Evolutionary conservation across 352 stramenopile species (phyloP).

Genomic region (Globisporangium recalcitrans): DNA sequence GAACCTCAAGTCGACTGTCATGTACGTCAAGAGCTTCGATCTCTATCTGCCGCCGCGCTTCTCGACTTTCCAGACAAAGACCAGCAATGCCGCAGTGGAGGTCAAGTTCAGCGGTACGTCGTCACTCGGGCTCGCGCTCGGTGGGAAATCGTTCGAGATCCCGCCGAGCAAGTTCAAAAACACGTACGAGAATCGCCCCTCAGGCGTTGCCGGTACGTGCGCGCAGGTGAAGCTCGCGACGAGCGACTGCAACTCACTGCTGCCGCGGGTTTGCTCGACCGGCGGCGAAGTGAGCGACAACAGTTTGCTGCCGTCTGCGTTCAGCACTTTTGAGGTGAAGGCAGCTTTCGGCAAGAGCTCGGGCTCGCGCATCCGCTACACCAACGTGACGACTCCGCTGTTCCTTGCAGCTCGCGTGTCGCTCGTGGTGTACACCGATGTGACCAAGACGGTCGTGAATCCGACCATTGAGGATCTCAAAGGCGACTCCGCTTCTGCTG

Average conservation of each 20-base stretch:
- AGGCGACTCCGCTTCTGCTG: neutral
- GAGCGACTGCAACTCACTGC: neutral
- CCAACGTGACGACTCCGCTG: neutral
- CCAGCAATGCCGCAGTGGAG: neutral
- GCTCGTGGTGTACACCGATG: neutral
- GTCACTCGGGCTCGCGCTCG: neutral
- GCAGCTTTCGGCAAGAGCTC: neutral
- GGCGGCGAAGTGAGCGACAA: neutral
- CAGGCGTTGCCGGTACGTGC: neutral
- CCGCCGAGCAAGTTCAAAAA: constrained; percentile 3
- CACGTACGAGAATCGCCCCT: neutral
- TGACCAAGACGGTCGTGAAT: neutral
- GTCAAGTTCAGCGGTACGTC: constrained; percentile 4
- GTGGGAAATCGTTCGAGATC: constrained; percentile 4
- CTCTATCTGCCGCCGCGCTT: constrained; percentile 1
- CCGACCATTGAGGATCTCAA: neutral
- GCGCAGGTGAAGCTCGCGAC: neutral
- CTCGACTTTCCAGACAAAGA: neutral
- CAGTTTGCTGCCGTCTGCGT: neutral
- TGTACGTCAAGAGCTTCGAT: constrained; percentile 6
- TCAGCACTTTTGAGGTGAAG: constrained; percentile 3
- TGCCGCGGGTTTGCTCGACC: neutral
- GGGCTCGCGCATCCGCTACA: neutral
- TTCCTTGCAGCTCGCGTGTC: constrained; percentile 1
- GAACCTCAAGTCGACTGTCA: neutral